These are phyloP conservation scores for Mycena indigotica DNA, from an alignment of 768 basidiomycete genomes.

Conservation along the genomic window DNA sequence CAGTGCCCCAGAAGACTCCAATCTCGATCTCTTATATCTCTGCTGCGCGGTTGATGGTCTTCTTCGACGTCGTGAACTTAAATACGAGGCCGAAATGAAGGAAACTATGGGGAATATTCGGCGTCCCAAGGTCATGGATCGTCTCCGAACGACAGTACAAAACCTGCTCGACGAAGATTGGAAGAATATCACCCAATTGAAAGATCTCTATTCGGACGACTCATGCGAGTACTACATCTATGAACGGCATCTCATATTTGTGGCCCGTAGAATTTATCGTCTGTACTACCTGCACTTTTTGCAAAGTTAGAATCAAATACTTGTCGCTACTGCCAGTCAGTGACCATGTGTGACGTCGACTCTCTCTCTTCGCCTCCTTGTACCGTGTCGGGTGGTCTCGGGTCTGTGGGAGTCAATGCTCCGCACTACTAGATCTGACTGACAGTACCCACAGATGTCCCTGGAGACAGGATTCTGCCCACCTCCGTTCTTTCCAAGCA, in stretches of 20 bases:
- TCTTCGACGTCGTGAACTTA: not conserved
- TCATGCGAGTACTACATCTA: not conserved
- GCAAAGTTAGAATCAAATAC: no score
- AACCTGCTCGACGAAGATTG: not conserved
- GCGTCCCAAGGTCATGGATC: not conserved
- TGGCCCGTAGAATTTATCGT: not conserved
- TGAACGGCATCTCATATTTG: not conserved
- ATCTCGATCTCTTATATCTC: no score
- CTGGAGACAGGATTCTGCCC: no score
- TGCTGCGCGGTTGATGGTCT: not conserved
- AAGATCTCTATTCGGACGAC: not conserved
- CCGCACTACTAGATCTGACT: no score
- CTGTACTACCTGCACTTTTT: not conserved
- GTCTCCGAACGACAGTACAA: not conserved
- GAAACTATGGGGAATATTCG: not conserved
- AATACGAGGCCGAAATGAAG: not conserved
- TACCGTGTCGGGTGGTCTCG: no score
- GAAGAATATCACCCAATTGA: not conserved
- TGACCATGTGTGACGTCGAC: no score
- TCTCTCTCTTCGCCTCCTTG: no score
- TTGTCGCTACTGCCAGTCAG: no score
- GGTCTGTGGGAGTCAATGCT: no score
- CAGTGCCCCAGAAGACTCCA: no score
- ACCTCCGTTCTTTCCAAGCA: no score
- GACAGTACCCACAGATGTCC: no score